These are phyloP conservation scores for Alternaria sp. DNA, from an alignment of 2,329 filamentous ascomycete species.

Conservation along the genomic window DNA sequence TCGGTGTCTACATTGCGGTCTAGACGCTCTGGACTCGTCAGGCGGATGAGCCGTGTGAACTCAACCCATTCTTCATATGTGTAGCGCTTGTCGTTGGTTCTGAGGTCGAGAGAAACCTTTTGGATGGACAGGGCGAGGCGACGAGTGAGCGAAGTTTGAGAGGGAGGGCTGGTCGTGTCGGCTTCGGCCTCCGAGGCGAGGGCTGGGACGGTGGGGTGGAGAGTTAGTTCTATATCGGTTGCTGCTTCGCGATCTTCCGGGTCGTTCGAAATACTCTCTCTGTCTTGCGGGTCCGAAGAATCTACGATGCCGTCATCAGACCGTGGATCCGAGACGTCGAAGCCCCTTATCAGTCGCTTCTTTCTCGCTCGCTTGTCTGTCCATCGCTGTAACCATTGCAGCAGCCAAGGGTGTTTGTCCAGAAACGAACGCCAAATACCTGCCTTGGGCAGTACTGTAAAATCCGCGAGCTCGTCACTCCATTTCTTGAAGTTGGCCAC, in stretches of 20 bases:
- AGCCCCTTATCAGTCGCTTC: conserved; percentile 56
- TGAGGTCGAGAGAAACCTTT: conserved; percentile 68
- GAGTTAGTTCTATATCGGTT: conserved; percentile 14
- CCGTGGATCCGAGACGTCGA: conserved; percentile 49
- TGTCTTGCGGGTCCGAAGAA: conserved; percentile 22
- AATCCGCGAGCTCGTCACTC: conserved; percentile 67
- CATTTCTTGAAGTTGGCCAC: conserved; percentile 70
- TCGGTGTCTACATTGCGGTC: conserved; percentile 14
- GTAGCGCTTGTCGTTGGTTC: conserved; percentile 68
- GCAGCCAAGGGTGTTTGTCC: conserved; percentile 54
- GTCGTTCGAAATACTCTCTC: neutral
- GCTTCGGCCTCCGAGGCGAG: conserved; percentile 22
- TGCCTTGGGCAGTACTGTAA: conserved; percentile 69
- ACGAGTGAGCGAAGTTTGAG: conserved; percentile 62
- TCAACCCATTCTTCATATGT: conserved; percentile 86
- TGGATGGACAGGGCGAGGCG: conserved; percentile 74
- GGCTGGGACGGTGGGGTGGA: conserved; percentile 9
- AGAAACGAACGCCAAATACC: conserved; percentile 61
- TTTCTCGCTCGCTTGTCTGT: conserved; percentile 43
- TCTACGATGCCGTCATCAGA: conserved; percentile 31
- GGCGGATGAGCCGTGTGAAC: conserved; percentile 76
- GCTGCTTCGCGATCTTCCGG: neutral
- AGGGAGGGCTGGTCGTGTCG: conserved; percentile 15
- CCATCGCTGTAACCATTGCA: conserved; percentile 42
- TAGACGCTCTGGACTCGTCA: conserved; percentile 45